Evolutionary conservation across 805 yeast species (phyloP), one percentile per base, ranked within the genome.

Genomic region (Spathaspora hagerdaliae): DNA sequence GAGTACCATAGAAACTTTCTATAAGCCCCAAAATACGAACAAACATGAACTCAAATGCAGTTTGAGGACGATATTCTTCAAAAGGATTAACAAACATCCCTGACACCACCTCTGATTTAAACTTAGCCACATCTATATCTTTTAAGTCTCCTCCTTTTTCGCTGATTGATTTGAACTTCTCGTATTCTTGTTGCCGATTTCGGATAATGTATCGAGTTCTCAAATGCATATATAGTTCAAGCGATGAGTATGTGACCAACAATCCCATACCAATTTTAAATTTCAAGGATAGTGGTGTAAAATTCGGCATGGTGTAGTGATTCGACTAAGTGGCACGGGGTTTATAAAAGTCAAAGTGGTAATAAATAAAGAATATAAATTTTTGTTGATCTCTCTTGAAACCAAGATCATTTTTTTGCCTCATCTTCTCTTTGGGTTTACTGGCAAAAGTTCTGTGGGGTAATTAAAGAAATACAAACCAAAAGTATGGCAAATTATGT

Each of bases 1-100:
- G 53, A 42, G 56, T 64, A 1, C 73, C 75, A 50, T 69, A 69
- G 31, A 71, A 51, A 46, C 71, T 81, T 53, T 85, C 87, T 53
- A 85, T 75, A 4, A 88, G 59, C 60, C 90, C 97, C 46, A 81
- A 61, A 3, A 90, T 49, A 15, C 97, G 71, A 53, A 91, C 85
- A 37, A 78, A 71, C 27, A 87, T 69, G 64, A 91, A 92, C 65
- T 92, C 97, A 59, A 86, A 86, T 7, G 88, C 73, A 0, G 97
- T 89, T 64, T 91, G 97, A 6, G 89, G 85, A 42, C 97, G 74
- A 60, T 92, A 92, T 59, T 92, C 97, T 13, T 77, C 76, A 60
- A 92, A 92, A 2, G 98, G 98, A 57, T 92, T 92, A 47, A 88
- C 94, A 65, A 79, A 92, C 54, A 90, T 71, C 8, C 97, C 97